These are phyloP conservation scores for Aspergillus felis DNA, from an alignment of 2,329 filamentous ascomycete genomes.

Conservation along the genomic window DNA sequence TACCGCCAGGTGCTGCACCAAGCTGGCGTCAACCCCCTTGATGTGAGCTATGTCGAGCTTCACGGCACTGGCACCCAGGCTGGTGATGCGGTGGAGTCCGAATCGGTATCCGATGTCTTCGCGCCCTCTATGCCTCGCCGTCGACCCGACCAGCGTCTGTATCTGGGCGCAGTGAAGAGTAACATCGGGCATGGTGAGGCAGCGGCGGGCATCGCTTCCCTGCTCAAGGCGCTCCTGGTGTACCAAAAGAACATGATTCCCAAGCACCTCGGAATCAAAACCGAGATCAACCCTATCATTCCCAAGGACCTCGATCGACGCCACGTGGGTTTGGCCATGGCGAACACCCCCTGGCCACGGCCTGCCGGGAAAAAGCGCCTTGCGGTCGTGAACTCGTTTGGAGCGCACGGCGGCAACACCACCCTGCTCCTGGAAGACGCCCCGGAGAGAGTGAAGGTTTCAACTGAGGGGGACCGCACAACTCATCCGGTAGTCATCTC, in stretches of 20 bases:
- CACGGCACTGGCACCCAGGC: slow-evolving; percentile 42
- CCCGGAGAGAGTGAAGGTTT: slow-evolving; percentile 44
- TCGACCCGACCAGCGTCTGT: slow-evolving; percentile 46
- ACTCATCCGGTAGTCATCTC: slow-evolving; percentile 54
- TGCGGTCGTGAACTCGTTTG: slow-evolving; percentile 63
- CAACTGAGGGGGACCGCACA: slow-evolving; percentile 41
- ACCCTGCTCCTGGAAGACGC: slow-evolving; percentile 56
- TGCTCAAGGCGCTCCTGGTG: slow-evolving; percentile 39
- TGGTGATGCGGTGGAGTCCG: slow-evolving; percentile 37
- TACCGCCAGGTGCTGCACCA: slow-evolving; percentile 35
- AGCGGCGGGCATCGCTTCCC: slow-evolving; percentile 50
- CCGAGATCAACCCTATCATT: slow-evolving; percentile 44
- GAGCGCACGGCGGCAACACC: slow-evolving; percentile 68
- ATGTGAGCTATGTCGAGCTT: slow-evolving; percentile 38
- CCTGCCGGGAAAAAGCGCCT: slow-evolving; percentile 32
- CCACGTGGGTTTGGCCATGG: slow-evolving; percentile 45
- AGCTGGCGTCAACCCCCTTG: slow-evolving; percentile 33
- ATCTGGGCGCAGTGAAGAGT: slow-evolving; percentile 61
- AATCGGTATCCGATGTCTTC: slow-evolving; percentile 35
- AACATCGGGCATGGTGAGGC: slow-evolving; percentile 63
- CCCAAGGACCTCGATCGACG: slow-evolving; percentile 42
- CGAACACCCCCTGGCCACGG: slow-evolving; percentile 40
- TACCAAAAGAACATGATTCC: slow-evolving; percentile 32
- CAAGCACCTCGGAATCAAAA: slow-evolving; percentile 36
- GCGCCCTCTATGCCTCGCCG: slow-evolving; percentile 35